Conservation (phyloP, 2,329 filamentous ascomycete species). For the Cyphellophora europaea region DNA sequence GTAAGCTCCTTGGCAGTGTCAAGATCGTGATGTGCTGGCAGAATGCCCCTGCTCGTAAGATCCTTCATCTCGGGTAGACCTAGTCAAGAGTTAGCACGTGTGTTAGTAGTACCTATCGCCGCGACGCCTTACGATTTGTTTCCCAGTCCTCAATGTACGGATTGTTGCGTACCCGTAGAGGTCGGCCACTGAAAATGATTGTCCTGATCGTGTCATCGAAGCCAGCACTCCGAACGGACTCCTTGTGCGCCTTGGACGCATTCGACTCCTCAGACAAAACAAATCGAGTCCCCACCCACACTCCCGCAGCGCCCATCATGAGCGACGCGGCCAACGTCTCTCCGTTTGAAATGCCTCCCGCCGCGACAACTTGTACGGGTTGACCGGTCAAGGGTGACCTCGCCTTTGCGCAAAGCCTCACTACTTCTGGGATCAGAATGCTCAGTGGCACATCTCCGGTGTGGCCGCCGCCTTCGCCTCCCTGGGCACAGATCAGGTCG, state of each 20-base stretch:
- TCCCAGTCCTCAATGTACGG: constrained; percentile 68
- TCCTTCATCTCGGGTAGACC: constrained; percentile 90
- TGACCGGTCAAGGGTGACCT: constrained; percentile 53
- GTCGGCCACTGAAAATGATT: constrained; percentile 59
- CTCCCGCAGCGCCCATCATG: constrained; percentile 69
- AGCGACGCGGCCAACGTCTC: constrained; percentile 61
- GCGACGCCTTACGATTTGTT: constrained; percentile 46
- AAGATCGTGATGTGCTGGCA: constrained; percentile 79
- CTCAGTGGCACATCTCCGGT: constrained; percentile 68
- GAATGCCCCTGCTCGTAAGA: constrained; percentile 66
- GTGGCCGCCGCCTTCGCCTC: constrained; percentile 51
- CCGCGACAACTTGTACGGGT: constrained; percentile 64
- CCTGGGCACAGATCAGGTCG: constrained; percentile 50
- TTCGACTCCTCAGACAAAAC: constrained; percentile 65
- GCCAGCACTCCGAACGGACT: constrained; percentile 53
- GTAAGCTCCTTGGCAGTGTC: constrained; percentile 63
- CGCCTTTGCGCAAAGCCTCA: constrained; percentile 62
- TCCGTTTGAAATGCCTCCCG: constrained; percentile 68
- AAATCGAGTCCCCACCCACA: constrained; percentile 80
- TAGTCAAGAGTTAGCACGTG: no score
- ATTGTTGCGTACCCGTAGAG: constrained; percentile 63
- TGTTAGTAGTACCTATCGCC: no score
- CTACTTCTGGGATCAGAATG: constrained; percentile 67
- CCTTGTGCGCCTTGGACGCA: constrained; percentile 8
- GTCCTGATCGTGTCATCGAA: constrained; percentile 67